These are phyloP conservation scores for Ceratobasidium sp. DNA, from an alignment of 1,284 basidiomycete genomes.

Conservation along the genomic window DNA sequence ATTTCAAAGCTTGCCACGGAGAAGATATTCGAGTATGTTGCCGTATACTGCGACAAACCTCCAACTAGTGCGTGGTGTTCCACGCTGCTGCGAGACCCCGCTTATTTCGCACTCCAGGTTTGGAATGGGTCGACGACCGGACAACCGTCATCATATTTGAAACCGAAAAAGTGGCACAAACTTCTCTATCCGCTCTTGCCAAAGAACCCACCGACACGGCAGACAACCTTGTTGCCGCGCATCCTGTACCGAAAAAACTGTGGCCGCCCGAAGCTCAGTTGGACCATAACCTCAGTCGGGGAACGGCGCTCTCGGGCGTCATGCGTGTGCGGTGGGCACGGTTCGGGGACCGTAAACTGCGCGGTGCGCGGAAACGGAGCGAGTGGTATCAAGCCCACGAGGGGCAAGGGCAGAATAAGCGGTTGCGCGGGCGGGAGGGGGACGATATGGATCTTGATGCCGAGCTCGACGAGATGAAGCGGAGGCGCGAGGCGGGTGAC, in stretches of 20 bases:
- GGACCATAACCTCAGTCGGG: slow-evolving; percentile 42
- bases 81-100: not conserved
- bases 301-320: slow-evolving; percentile 32
- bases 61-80: slow-evolving; percentile 24
- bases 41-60: slow-evolving; percentile 29
- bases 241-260: slow-evolving; percentile 40
- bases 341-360: slow-evolving; percentile 37
- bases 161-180: not conserved
- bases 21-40: slow-evolving; percentile 42
- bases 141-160: slow-evolving; percentile 43
- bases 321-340: slow-evolving; percentile 38
- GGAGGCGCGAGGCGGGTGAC: slow-evolving; percentile 27
- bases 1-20: slow-evolving; percentile 41
- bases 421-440: slow-evolving; percentile 5
- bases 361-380: slow-evolving; percentile 39
- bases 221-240: slow-evolving; percentile 21
- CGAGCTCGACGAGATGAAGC: slow-evolving; percentile 40
- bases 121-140: slow-evolving; percentile 43
- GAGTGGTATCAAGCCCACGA: slow-evolving; percentile 28
- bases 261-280: slow-evolving; percentile 43
- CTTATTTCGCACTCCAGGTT: slow-evolving; percentile 18
- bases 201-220: not conserved
- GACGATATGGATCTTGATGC: slow-evolving; percentile 36
- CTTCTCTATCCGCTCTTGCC: slow-evolving; percentile 8
- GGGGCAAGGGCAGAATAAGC: slow-evolving; percentile 11